Evolutionary conservation across 495 filamentous ascomycete genomes (phyloP).

Genomic region (Penicillium chermesinum): DNA sequence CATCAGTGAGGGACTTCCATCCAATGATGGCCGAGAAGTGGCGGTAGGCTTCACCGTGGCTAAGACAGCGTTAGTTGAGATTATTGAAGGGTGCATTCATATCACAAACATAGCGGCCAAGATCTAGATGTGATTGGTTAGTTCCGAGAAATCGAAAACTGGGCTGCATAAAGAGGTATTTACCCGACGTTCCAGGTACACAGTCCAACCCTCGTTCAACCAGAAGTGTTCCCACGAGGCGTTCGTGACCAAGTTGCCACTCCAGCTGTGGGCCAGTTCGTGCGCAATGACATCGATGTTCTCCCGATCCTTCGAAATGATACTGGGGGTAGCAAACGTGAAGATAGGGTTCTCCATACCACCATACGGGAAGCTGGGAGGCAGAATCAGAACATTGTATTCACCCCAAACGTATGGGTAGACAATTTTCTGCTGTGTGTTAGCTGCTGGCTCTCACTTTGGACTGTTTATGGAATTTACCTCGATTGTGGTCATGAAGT

Average conservation of each 20-base stretch:
- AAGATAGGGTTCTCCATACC: conserved; percentile 96
- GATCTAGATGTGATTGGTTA: conserved; percentile 16
- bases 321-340: conserved; percentile 89
- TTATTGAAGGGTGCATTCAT: neutral
- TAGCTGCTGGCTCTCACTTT: neutral
- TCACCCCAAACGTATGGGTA: conserved; percentile 89
- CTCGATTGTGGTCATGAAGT: conserved; percentile 84
- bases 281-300: conserved; percentile 97
- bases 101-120: conserved; percentile 27
- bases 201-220: conserved; percentile 96
- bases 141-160: neutral
- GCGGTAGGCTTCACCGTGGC: conserved; percentile 75
- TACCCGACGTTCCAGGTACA: conserved; percentile 80
- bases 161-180: conserved; percentile 2
- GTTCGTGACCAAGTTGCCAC: conserved; percentile 86
- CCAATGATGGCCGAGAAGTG: conserved; percentile 88
- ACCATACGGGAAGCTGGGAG: conserved; percentile 81
- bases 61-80: conserved; percentile 7
- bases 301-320: conserved; percentile 85
- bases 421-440: conserved; percentile 54
- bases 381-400: conserved; percentile 90
- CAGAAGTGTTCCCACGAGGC: conserved; percentile 97
- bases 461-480: conserved; percentile 18
- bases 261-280: conserved; percentile 88
- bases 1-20: conserved; percentile 60